Conservation (phyloP, 306 rosid genomes). For the Albizia julibrissin region DNA sequence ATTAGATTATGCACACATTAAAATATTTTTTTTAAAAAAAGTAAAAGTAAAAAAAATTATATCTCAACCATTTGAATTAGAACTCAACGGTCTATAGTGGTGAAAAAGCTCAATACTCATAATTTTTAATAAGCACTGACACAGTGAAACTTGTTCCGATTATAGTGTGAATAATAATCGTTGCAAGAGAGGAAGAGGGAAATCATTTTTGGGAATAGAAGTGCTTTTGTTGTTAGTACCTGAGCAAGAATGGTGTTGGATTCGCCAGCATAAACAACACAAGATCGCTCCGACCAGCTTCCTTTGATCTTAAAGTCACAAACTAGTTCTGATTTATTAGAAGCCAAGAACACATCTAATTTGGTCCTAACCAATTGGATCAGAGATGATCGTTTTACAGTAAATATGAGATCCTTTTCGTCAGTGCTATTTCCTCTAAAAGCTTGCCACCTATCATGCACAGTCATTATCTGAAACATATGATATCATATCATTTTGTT, state of each 20-base stretch:
- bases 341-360: conserved; percentile 44
- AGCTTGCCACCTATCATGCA: conserved; percentile 13
- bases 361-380: conserved; percentile 25
- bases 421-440: background rate
- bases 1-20: too few species aligned
- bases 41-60: too few species aligned
- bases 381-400: background rate
- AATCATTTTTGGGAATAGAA: too few species aligned
- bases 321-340: conserved; percentile 25
- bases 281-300: conserved; percentile 34
- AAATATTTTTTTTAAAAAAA: too few species aligned
- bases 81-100: too few species aligned
- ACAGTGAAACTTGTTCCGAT: too few species aligned
- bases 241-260: conserved; percentile 42
- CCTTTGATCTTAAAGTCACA: conserved; percentile 39
- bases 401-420: background rate
- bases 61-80: too few species aligned
- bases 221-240: conserved; percentile 5
- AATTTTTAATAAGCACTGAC: too few species aligned
- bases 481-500: background rate
- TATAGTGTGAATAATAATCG: too few species aligned
- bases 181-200: too few species aligned
- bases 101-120: too few species aligned
- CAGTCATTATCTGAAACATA: background rate
- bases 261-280: conserved; percentile 45